Conservation (phyloP, 1,284 basidiomycete species). For the Marasmius oreades region DNA sequence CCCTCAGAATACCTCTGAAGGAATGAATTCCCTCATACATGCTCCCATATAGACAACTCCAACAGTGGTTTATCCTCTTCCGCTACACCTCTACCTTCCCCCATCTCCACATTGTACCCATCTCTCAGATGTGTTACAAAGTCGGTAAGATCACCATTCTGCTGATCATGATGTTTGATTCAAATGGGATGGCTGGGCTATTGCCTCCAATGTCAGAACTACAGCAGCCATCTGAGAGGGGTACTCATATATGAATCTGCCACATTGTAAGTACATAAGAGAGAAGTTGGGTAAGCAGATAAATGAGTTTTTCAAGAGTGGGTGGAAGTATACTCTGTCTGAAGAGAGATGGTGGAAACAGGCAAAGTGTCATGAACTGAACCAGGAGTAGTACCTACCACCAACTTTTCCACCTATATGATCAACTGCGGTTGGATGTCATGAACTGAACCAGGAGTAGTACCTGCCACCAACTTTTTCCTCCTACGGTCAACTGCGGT, state of each 20-base stretch:
- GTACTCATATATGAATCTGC: slow-evolving; percentile 42
- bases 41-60: slow-evolving; percentile 20
- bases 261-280: slow-evolving; percentile 45
- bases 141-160: slow-evolving; percentile 73
- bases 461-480: too few relatives aligned
- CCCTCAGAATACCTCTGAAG: background rate
- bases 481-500: too few relatives aligned
- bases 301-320: slow-evolving; percentile 44
- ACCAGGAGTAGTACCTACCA: too few relatives aligned
- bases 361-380: too few relatives aligned
- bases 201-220: slow-evolving; percentile 22
- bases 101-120: slow-evolving; percentile 67
- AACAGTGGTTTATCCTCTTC: slow-evolving; percentile 19
- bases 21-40: slow-evolving; percentile 13
- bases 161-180: slow-evolving; percentile 54
- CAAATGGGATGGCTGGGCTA: slow-evolving; percentile 49
- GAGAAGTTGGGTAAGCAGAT: slow-evolving; percentile 16
- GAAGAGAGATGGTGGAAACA: slow-evolving; percentile 63
- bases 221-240: slow-evolving; percentile 20
- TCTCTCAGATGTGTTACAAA: slow-evolving; percentile 76
- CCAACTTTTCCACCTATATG: too few relatives aligned
- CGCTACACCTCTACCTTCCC: slow-evolving; percentile 21
- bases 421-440: too few relatives aligned
- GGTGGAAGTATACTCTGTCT: slow-evolving; percentile 53
- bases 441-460: too few relatives aligned